Conservation (phyloP, 2,329 filamentous ascomycete genomes). For the Phialemonium atrogriseum region DNA sequence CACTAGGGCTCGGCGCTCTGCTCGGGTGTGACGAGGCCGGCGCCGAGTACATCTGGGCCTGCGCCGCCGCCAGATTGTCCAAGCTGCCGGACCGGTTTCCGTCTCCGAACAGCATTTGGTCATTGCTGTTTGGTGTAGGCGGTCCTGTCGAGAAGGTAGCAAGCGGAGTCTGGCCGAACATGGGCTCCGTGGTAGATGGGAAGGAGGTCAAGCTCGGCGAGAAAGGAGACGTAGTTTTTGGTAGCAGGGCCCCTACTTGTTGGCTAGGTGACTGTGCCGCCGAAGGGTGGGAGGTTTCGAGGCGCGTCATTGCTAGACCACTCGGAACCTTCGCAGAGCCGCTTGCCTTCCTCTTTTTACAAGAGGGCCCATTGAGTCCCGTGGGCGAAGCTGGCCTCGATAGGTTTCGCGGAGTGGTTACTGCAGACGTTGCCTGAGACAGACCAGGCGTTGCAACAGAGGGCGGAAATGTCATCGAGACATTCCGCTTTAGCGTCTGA, state of each 20-base stretch:
- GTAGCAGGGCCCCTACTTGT: slow-evolving; percentile 16
- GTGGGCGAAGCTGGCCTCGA: slow-evolving; percentile 69
- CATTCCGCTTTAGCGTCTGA: slow-evolving; percentile 18
- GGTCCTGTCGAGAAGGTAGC: slow-evolving; percentile 48
- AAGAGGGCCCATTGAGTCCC: slow-evolving; percentile 53
- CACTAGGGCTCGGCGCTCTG: slow-evolving; percentile 65
- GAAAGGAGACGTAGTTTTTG: slow-evolving; percentile 46
- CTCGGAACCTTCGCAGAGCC: slow-evolving; percentile 60
- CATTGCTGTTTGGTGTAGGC: slow-evolving; percentile 57
- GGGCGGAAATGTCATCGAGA: slow-evolving; percentile 4
- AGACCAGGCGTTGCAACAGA: neutral
- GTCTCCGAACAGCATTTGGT: slow-evolving; percentile 49
- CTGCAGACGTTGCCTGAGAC: slow-evolving; percentile 24
- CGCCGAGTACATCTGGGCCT: slow-evolving; percentile 57
- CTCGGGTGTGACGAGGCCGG: slow-evolving; percentile 67
- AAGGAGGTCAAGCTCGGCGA: slow-evolving; percentile 38
- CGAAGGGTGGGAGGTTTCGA: slow-evolving; percentile 51
- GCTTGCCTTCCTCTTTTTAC: slow-evolving; percentile 79
- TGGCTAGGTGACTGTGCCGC: slow-evolving; percentile 23
- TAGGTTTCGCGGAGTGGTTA: slow-evolving; percentile 52
- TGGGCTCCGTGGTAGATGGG: slow-evolving; percentile 26
- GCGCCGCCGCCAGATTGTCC: slow-evolving; percentile 51
- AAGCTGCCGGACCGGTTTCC: slow-evolving; percentile 53
- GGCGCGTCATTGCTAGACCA: slow-evolving; percentile 71
- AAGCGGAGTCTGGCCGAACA: slow-evolving; percentile 34